Percentiles rank a stretch among this genome's conserved stretches.
These are phyloP conservation scores for Typha latifolia DNA, from an alignment of 176 grass and related monocot species.

Conservation along the genomic window DNA sequence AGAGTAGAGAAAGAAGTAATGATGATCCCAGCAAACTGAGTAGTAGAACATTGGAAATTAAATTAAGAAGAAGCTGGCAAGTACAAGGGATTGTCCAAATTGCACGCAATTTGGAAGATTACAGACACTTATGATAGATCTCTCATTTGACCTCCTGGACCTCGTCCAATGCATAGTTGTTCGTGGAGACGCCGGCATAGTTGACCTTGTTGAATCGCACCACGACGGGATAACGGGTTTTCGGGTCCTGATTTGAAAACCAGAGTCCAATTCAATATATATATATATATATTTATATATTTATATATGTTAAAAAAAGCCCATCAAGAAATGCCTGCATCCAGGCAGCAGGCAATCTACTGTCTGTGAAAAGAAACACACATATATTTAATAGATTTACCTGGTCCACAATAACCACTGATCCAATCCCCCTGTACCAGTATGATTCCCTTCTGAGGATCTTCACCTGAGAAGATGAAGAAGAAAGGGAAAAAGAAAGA, in stretches of 20 bases:
- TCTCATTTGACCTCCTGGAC: constrained; percentile 58
- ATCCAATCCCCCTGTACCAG: constrained; percentile 90
- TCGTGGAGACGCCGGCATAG: constrained; percentile 82
- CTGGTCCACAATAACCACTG: constrained; percentile 83
- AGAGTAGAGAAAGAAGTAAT: too few species aligned
- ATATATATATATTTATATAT: too few species aligned
- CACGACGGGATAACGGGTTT: constrained; percentile 69
- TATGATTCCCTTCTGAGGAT: constrained; percentile 92
- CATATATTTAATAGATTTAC: constrained; percentile 9
- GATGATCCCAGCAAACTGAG: too few species aligned
- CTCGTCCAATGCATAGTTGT: constrained; percentile 94
- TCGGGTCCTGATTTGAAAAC: constrained; percentile 43
- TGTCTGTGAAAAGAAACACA: neutral
- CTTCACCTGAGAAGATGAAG: constrained; percentile 54
- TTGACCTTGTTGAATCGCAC: constrained; percentile 83
- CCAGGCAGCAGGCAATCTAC: too few species aligned
- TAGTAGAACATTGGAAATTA: neutral
- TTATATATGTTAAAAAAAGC: too few species aligned
- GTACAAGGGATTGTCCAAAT: constrained; percentile 17
- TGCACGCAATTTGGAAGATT: constrained; percentile 12
- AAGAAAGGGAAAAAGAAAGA: neutral
- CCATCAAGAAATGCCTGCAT: too few species aligned
- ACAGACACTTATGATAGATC: constrained; percentile 6
- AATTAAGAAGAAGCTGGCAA: neutral
- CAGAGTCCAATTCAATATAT: neutral